Evolutionary conservation across 1,284 basidiomycete genomes (phyloP).

Genomic region (Peniophora sp.): DNA sequence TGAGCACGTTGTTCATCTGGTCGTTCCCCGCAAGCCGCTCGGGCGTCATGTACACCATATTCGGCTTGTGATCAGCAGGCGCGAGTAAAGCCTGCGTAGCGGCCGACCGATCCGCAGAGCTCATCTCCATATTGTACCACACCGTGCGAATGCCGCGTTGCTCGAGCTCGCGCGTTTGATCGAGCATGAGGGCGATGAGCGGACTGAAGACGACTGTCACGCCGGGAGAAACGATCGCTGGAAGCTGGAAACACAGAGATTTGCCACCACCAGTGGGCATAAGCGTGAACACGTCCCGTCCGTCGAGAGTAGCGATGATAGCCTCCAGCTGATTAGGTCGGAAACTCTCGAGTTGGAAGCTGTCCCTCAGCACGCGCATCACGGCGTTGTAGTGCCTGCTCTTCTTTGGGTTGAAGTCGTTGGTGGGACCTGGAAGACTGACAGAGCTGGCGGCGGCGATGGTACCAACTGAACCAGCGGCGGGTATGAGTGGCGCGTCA

Average conservation of each 20-base stretch:
- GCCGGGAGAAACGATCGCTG: constrained; percentile 76
- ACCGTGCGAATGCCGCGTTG: constrained; percentile 66
- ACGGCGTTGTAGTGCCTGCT: constrained; percentile 51
- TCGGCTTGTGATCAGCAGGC: constrained; percentile 35
- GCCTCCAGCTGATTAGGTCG: constrained; percentile 85
- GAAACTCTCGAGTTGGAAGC: constrained; percentile 70
- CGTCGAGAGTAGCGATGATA: constrained; percentile 74
- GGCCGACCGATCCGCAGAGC: constrained; percentile 32
- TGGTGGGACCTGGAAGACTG: too few species aligned
- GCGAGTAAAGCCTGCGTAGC: constrained; percentile 31
- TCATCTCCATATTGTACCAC: constrained; percentile 59
- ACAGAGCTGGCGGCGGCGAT: not conserved
- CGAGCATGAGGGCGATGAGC: constrained; percentile 83
- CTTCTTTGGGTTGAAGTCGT: constrained; percentile 5
- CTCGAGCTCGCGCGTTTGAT: constrained; percentile 77
- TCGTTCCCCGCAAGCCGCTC: constrained; percentile 74
- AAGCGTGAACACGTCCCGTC: constrained; percentile 86
- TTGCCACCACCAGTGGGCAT: constrained; percentile 99
- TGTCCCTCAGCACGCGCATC: constrained; percentile 47
- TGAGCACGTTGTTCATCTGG: constrained; percentile 49
- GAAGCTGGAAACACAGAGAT: constrained; percentile 81
- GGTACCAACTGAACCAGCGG: not conserved
- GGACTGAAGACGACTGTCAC: constrained; percentile 91
- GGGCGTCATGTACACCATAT: constrained; percentile 87
- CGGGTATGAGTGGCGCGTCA: constrained; percentile 1